Conservation (phyloP, 257 asterid species). For the Striga asiatica region DNA sequence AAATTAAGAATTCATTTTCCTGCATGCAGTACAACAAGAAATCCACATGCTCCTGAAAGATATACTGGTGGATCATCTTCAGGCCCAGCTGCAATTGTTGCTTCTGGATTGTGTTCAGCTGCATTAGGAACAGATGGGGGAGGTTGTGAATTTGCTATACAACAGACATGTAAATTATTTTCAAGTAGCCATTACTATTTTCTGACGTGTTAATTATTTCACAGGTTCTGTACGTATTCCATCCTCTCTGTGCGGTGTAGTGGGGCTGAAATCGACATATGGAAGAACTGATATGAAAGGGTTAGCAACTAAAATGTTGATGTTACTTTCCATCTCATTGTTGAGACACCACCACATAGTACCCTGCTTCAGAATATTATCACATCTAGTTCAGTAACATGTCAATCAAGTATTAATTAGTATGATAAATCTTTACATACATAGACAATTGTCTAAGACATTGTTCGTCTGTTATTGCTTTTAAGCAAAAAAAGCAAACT, state of each 20-base stretch:
- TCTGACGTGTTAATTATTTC: conserved; percentile 15
- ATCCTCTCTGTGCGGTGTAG: conserved; percentile 91
- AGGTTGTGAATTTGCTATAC: conserved; percentile 49
- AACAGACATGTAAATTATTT: conserved; percentile 16
- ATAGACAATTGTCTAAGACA: not conserved
- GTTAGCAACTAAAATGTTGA: conserved; percentile 31
- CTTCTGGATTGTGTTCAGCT: conserved; percentile 92
- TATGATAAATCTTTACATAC: not conserved
- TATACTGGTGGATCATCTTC: conserved; percentile 99
- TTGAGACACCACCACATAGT: conserved; percentile 11
- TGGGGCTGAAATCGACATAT: conserved; percentile 88
- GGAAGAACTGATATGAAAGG: conserved; percentile 83
- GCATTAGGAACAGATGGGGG: conserved; percentile 99
- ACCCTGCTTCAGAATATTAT: not conserved
- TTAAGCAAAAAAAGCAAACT: not conserved
- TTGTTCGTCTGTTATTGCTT: not conserved
- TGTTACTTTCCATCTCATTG: conserved; percentile 11
- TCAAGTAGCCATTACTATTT: not conserved
- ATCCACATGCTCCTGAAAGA: conserved; percentile 91
- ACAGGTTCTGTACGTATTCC: conserved; percentile 97
- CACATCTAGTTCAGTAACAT: not conserved
- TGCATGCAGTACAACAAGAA: conserved; percentile 78
- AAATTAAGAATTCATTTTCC: conserved; percentile 3
- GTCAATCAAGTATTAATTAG: not conserved
- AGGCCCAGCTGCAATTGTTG: conserved; percentile 96